Percentiles rank a stretch among this genome's conserved stretches.
These are phyloP conservation scores for Bruguiera parviflora DNA, from an alignment of 345 rosid species.

Conservation along the genomic window DNA sequence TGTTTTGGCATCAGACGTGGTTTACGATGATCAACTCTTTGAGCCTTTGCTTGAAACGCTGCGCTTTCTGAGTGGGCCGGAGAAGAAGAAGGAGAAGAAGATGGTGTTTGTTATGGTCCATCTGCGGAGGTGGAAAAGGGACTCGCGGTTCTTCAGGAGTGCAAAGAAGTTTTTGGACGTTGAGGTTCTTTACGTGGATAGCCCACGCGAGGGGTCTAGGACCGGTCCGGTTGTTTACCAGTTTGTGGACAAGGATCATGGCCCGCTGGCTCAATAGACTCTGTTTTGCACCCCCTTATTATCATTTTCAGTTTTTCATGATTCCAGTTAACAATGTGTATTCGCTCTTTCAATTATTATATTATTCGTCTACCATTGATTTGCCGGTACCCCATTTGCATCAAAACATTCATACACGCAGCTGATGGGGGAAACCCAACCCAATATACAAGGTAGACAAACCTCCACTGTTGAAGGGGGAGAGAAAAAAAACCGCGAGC, in stretches of 20 bases:
- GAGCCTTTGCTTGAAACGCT: conserved; percentile 64
- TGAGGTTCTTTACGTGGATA: conserved; percentile 42
- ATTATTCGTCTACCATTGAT: too few species aligned
- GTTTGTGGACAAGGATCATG: conserved; percentile 27
- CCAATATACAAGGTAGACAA: too few species aligned
- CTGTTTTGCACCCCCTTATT: too few species aligned
- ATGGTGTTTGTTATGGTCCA: conserved; percentile 64
- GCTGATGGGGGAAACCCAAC: too few species aligned
- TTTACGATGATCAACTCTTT: conserved; percentile 63
- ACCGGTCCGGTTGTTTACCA: conserved; percentile 59
- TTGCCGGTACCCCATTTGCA: too few species aligned
- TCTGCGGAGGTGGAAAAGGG: conserved; percentile 79
- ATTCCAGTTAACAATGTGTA: too few species aligned
- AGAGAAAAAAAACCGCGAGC: too few species aligned
- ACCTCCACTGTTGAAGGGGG: too few species aligned
- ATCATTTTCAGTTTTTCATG: too few species aligned
- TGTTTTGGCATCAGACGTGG: conserved; percentile 75
- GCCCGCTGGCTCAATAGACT: not conserved
- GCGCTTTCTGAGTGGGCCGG: conserved; percentile 36
- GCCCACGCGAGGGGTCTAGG: conserved; percentile 48
- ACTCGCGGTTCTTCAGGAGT: conserved; percentile 60
- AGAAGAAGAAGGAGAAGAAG: conserved; percentile 20
- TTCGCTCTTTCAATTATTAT: too few species aligned
- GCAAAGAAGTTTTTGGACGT: conserved; percentile 66
- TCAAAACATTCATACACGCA: too few species aligned